A percentile compares a stretch with the other conserved stretches of the same genome.
Evolutionary conservation across 2,329 filamentous ascomycete species (phyloP).

Genomic region (Elsinoe perseae): DNA sequence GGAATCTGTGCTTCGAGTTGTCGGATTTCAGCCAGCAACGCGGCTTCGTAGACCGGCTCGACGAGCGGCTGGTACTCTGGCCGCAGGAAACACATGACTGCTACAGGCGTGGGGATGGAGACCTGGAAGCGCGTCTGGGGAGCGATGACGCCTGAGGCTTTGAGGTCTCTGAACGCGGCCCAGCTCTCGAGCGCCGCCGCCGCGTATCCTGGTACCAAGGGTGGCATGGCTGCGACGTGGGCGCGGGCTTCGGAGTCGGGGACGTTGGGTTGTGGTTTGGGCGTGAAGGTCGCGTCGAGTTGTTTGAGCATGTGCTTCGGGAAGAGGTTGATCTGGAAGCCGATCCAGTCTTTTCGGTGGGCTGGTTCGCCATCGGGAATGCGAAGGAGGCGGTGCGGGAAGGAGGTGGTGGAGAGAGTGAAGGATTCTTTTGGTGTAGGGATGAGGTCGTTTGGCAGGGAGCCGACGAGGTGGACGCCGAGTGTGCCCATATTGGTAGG

Average conservation of each 20-base stretch:
- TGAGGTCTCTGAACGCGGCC: conserved; percentile 26
- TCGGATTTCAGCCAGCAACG: conserved; percentile 26
- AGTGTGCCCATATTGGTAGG: conserved; percentile 7
- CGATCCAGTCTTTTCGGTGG: conserved; percentile 28
- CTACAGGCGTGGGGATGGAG: conserved; percentile 28
- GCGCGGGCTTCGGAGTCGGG: conserved; percentile 10
- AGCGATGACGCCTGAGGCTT: conserved; percentile 27
- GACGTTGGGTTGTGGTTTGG: not conserved
- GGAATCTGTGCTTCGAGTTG: conserved; percentile 30
- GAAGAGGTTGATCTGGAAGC: conserved; percentile 31
- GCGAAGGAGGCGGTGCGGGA: conserved; percentile 31
- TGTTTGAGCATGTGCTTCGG: conserved; percentile 11
- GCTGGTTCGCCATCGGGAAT: conserved; percentile 40
- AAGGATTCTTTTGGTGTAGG: conserved; percentile 30
- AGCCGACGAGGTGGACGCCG: conserved; percentile 33
- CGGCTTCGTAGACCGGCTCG: conserved; percentile 31
- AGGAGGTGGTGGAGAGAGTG: conserved; percentile 23
- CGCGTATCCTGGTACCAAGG: conserved; percentile 29
- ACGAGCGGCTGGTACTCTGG: conserved; percentile 26
- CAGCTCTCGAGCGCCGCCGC: conserved; percentile 30
- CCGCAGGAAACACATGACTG: conserved; percentile 10
- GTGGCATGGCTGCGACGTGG: conserved; percentile 15
- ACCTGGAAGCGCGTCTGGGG: conserved; percentile 29
- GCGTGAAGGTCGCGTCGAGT: conserved; percentile 2
- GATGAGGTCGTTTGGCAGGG: conserved; percentile 28